phyloP scores from a whole-genome alignment of 306 rosid genomes.

The Pyrus pyrifolia region DNA sequence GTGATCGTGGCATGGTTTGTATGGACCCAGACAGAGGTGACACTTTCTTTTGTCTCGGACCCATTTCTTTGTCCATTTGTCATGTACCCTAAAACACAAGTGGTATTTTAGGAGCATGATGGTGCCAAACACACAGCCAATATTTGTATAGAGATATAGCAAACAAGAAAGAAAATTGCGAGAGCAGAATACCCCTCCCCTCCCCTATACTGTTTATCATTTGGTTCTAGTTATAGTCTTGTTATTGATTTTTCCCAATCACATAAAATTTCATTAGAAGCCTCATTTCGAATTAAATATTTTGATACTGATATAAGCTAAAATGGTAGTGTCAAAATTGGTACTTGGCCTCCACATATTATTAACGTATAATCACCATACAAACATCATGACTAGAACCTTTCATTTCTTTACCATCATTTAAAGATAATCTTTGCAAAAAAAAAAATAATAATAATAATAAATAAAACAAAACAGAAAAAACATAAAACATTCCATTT shows the following conservation, averaged over 20 bases:
- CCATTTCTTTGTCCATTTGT: constrained; percentile 17
- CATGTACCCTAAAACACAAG: neutral
- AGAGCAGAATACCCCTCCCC: neutral
- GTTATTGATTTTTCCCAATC: neutral
- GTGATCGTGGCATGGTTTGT: constrained; percentile 6
- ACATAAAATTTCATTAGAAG: too few relatives aligned
- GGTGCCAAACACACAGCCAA: neutral
- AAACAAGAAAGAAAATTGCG: neutral
- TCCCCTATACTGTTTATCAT: neutral
- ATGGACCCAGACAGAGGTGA: constrained; percentile 17
- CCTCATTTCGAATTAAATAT: neutral
- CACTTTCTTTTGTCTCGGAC: constrained; percentile 33
- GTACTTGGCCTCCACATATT: too few relatives aligned
- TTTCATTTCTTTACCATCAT: too few relatives aligned
- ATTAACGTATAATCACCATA: too few relatives aligned
- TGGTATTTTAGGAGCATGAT: neutral
- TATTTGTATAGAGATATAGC: neutral
- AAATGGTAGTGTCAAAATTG: too few relatives aligned
- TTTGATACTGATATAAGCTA: too few relatives aligned
- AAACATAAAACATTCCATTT: too few relatives aligned
- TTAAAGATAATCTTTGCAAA: too few relatives aligned
- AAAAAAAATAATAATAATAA: too few relatives aligned
- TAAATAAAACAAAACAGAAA: too few relatives aligned
- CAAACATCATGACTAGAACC: too few relatives aligned
- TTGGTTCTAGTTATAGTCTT: constrained; percentile 2